Conservation (phyloP, 345 rosid genomes). For the Dovyalis caffra region DNA sequence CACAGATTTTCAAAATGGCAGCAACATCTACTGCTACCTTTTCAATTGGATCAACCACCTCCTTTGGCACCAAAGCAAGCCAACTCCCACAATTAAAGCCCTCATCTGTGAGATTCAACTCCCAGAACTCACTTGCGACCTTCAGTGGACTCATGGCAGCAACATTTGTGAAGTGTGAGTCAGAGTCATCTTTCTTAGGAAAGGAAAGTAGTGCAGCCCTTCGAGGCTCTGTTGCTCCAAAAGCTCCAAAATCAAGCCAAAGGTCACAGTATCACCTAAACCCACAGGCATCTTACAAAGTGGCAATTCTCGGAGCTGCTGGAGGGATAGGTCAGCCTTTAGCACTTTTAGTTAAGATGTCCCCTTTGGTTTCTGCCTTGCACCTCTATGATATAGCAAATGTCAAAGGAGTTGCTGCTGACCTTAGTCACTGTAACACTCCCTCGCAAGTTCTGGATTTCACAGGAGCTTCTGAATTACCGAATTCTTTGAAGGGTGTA, state of each 20-base stretch:
- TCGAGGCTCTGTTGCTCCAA: slow-evolving; percentile 36
- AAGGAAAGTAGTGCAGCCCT: slow-evolving; percentile 49
- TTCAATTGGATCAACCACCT: slow-evolving; percentile 50
- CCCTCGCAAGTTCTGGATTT: slow-evolving; percentile 85
- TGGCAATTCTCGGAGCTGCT: slow-evolving; percentile 86
- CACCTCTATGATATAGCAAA: slow-evolving; percentile 89
- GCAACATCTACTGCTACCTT: slow-evolving; percentile 61
- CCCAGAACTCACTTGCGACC: slow-evolving; percentile 41
- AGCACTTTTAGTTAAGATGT: slow-evolving; percentile 86
- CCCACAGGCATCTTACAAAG: slow-evolving; percentile 61
- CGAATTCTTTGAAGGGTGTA: slow-evolving; percentile 66
- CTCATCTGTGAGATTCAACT: slow-evolving; percentile 33
- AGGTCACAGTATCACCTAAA: slow-evolving; percentile 43
- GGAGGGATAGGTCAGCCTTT: slow-evolving; percentile 95
- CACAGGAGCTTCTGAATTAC: slow-evolving; percentile 73
- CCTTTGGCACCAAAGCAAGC: slow-evolving; percentile 44
- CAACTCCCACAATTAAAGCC: slow-evolving; percentile 44
- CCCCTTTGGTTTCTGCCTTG: slow-evolving; percentile 74
- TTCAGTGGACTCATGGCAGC: slow-evolving; percentile 66
- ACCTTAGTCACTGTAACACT: slow-evolving; percentile 92
- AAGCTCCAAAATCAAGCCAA: slow-evolving; percentile 35
- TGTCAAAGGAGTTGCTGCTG: slow-evolving; percentile 95
- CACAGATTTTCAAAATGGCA: slow-evolving; percentile 50
- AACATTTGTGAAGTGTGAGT: slow-evolving; percentile 43
- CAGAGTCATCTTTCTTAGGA: slow-evolving; percentile 56